Evolutionary conservation across 352 stramenopile genomes (phyloP), one percentile per base, ranked within the genome.

Genomic region (Pythium coloratum): DNA sequence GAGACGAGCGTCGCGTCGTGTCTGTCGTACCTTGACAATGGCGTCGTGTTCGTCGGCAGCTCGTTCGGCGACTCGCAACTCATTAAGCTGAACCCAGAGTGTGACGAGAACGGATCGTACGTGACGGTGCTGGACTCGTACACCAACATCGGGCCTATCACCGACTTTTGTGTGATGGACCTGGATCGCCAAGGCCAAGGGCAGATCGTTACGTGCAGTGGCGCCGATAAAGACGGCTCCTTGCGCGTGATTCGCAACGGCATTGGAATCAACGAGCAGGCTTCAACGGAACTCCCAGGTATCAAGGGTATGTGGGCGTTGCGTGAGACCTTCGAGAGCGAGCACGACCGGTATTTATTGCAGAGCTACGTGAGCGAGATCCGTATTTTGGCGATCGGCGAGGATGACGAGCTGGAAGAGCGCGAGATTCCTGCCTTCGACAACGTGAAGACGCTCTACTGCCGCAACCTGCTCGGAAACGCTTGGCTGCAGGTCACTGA

Each of bases 241-340:
- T 69, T 99, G 42, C 94, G 97, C 44, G 87, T 99, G n/a, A 98
- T 99, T 53, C 92, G 97, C 18, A 99, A 99, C 68, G 97, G 97
- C n/a, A 99, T 99, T 71, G 97, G 97, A 0, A 99, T 99, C 71
- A 98, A 98, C 47, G 97, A 98, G 57, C 88, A 97, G 69, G 97
- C 97, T 2, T 88, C 77, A 18, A 96, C 98, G 0, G 96, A 99
- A 67, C 80, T 99, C 6, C 81, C 88, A 18, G 97, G 97, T 63
- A 99, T 99, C 72, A 99, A 99, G 72, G 96, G 94, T 20, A 98
- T 99, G 94, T 99, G 96, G 96, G 85, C 85, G 9, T 71, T 99
- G 62, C 90, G 97, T 24, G 70, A 90, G 50, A 79, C 71, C 1
- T 98, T 96, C 65, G 75, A 73, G 4, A 89, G 91, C 38, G 80